Evolutionary conservation across 176 grass and related monocot genomes (phyloP), one percentile per base, ranked within the genome.

Genomic region (Raddia guianensis): DNA sequence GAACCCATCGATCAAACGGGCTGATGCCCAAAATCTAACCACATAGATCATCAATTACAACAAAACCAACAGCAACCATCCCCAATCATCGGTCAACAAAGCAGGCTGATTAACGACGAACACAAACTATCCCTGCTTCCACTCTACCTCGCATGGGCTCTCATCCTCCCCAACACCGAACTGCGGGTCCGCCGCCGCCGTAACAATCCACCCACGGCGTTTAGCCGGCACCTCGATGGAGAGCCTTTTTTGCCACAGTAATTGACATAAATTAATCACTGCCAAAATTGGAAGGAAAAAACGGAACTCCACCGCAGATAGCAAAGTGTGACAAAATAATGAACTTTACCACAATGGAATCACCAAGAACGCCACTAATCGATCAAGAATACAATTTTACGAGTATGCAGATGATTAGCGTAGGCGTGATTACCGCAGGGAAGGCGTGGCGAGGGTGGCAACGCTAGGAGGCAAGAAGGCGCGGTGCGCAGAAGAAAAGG

Each of bases 1-100:
- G 37, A 87, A 97, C 54, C 81, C 83, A 82, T 79, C n/a, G n/a
- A n/a, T n/a, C 77, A 68, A 97, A 84, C 4, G 78, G 82, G 74
- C 80, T 87, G 44, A 93, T 80, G 68, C 86, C 94, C 65, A 86
- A 73, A 84, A 89, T 84, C 91, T 93, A 76, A 40, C 46, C 70
- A 70, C 19, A 66, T 42, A 14, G 8, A 79, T 44, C 49, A 48
- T n/a, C 40, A 45, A 70, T 84, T 12, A 84, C 15, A 45, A 15
- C 42, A 78, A 18, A 32, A 8, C 7, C 11, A 5, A 18, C 9
- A 47, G 32, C 13, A 47, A 67, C 6, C 37, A 69, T 12, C 7
- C 0, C 40, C 32, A 66, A 59, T 18, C 48, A 51, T n/a, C 5
- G 9, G 52, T 57, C 11, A 21, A n/a, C 27, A 52, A 49, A 35